These are phyloP conservation scores for Paramecium bursaria DNA, from an alignment of 73 alveolate genomes.

Conservation along the genomic window DNA sequence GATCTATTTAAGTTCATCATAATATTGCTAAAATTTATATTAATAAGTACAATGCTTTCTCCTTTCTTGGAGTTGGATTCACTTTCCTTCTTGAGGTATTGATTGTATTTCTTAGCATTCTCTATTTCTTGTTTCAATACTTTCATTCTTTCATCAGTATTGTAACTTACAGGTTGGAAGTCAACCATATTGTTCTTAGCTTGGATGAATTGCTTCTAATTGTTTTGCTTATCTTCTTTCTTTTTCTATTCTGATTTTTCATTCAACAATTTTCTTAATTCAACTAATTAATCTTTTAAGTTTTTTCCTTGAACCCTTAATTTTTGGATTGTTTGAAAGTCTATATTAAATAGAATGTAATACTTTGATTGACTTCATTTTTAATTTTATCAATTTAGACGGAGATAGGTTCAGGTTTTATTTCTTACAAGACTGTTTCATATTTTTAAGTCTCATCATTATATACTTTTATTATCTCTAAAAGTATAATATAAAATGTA, in stretches of 20 bases:
- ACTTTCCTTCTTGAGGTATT: neutral
- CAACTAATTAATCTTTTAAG: neutral
- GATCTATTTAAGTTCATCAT: neutral
- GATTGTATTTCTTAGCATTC: conserved; percentile 33
- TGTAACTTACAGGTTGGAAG: neutral
- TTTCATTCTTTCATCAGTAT: neutral
- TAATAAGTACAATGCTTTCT: neutral
- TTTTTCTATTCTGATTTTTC: conserved; percentile 18
- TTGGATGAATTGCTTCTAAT: neutral
- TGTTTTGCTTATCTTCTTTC: conserved; percentile 32
- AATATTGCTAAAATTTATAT: neutral
- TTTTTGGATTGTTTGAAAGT: conserved; percentile 8
- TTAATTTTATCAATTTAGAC: conserved; percentile 10
- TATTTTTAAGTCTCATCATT: conserved; percentile 43
- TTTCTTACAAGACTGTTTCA: neutral
- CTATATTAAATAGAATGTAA: neutral
- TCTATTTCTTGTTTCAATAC: conserved; percentile 20
- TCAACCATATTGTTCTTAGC: neutral
- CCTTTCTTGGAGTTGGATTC: too few species aligned
- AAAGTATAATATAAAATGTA: neutral
- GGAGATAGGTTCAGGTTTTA: neutral
- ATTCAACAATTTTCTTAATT: neutral
- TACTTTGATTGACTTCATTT: conserved; percentile 43
- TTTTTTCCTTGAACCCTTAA: neutral
- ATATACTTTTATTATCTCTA: conserved; percentile 5